Percentiles rank a stretch among this genome's conserved stretches.
Conservation (phyloP, 768 basidiomycete genomes). For the Holtermannia corniformis region DNA sequence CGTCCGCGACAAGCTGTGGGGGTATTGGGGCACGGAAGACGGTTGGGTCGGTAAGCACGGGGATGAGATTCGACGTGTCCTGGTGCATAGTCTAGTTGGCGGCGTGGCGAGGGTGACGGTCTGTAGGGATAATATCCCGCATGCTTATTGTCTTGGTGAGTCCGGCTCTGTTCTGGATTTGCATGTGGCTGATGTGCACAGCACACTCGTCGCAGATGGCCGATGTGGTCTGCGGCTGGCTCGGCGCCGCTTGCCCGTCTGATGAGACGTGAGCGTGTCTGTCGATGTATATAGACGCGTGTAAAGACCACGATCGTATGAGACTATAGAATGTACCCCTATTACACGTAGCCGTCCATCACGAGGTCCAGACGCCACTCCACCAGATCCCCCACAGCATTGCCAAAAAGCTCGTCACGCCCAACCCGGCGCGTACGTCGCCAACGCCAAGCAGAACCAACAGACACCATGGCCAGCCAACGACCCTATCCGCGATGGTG, state of each 20-base stretch:
- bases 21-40: constrained; percentile 58
- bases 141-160: constrained; percentile 67
- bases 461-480: constrained; percentile 73
- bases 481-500: constrained; percentile 56
- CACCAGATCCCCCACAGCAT: constrained; percentile 35
- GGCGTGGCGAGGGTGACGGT: no score
- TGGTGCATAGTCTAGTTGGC: no score
- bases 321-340: no score
- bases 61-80: constrained; percentile 44
- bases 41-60: constrained; percentile 61
- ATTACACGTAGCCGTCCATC: no score
- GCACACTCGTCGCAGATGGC: background rate
- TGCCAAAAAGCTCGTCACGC: constrained; percentile 23
- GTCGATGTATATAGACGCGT: no score
- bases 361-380: no score
- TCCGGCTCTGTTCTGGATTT: constrained; percentile 3
- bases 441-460: constrained; percentile 69
- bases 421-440: constrained; percentile 41
- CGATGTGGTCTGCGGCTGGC: background rate
- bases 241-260: no score
- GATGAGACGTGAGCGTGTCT: no score
- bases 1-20: constrained; percentile 42
- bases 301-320: no score
- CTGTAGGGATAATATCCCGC: constrained; percentile 50
- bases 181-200: background rate